Evolutionary conservation across 2,329 filamentous ascomycete genomes (phyloP), one percentile per base, ranked within the genome.

Genomic region (Orbilia ellipsospora): DNA sequence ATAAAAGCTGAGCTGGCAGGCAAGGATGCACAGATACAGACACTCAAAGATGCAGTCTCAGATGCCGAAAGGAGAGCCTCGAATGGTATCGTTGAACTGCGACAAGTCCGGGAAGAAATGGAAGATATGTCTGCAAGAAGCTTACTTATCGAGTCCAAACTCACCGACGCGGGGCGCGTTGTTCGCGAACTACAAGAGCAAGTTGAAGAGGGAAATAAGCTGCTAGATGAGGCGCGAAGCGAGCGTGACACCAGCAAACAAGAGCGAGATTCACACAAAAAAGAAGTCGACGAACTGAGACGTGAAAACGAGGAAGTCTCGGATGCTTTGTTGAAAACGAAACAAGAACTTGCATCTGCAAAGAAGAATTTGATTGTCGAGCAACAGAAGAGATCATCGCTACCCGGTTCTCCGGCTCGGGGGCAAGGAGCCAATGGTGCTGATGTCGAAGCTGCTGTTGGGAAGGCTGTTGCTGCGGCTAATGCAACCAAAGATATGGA

Each of bases 1-100:
- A 87, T 99, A 16, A 95, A 92, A 80, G 95, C 95, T 2, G 94
- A 92, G 8, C 85, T 99, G 8, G 94, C 90, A 79, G 95, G 95
- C 57, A 96, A 95, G 80, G 94, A 98, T 81, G 94, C 94, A 4
- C 94, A 98, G 82, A 92, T 95, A 42, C 86, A 90, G 60, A 94
- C 91, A 40, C 87, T 98, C 72, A 97, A 97, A 82, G 89, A 91
- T 51, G 93, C 95, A 0, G 89, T 98, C 31, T 89, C 88, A 4
- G 94, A 98, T 82, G 94, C 95, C 0, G 95, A 99, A 84, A 18
- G 94, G 93, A 31, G 83, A 91, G 90, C 61, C 87, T 93, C 82
- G 93, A 97, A 84, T 87, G 50, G 77, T 26, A 48, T 63, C 77
- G 74, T 75, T 13, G 79, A 90, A 79, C 85, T 97, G 50, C 90